Evolutionary conservation across 108 stramenopile genomes (phyloP).

Genomic region (Mayamaea pseudoterrestris): DNA sequence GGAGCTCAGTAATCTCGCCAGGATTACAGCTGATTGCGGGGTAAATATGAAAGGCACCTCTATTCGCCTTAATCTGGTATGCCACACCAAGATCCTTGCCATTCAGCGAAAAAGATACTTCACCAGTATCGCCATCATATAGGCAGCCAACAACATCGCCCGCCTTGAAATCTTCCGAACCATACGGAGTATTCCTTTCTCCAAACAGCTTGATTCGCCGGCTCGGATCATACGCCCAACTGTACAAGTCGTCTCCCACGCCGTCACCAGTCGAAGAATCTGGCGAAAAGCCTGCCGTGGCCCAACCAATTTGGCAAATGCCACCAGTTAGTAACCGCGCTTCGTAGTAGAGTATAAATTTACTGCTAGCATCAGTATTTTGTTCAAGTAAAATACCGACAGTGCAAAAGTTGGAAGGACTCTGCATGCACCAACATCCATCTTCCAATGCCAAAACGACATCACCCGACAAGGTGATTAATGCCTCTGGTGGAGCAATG

Average conservation of each 20-base stretch:
- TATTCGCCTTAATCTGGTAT: slow-evolving; percentile 16
- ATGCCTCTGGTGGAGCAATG: slow-evolving; percentile 21
- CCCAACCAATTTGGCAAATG: slow-evolving; percentile 76
- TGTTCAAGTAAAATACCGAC: slow-evolving; percentile 46
- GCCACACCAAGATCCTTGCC: slow-evolving; percentile 50
- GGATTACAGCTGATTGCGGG: slow-evolving; percentile 74
- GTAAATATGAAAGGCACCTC: slow-evolving; percentile 12
- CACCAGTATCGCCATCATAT: slow-evolving; percentile 15
- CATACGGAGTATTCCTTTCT: slow-evolving; percentile 41
- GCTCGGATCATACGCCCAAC: slow-evolving; percentile 68
- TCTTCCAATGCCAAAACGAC: slow-evolving; percentile 25
- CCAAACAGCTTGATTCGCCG: slow-evolving; percentile 51
- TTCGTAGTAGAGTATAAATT: slow-evolving; percentile 44
- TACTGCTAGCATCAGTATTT: not conserved
- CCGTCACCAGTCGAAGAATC: slow-evolving; percentile 74
- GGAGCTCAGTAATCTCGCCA: slow-evolving; percentile 51
- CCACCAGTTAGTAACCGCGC: slow-evolving; percentile 58
- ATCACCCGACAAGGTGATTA: slow-evolving; percentile 64
- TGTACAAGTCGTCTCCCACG: slow-evolving; percentile 62
- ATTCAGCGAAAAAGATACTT: slow-evolving; percentile 62
- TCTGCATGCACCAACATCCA: slow-evolving; percentile 33
- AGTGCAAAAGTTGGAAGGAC: slow-evolving; percentile 77
- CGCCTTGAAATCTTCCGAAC: slow-evolving; percentile 31
- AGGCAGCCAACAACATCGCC: slow-evolving; percentile 64
- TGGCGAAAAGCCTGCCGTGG: slow-evolving; percentile 34